phyloP scores from a whole-genome alignment of 2,329 filamentous ascomycete species.

The Macrophomina phaseolina region DNA sequence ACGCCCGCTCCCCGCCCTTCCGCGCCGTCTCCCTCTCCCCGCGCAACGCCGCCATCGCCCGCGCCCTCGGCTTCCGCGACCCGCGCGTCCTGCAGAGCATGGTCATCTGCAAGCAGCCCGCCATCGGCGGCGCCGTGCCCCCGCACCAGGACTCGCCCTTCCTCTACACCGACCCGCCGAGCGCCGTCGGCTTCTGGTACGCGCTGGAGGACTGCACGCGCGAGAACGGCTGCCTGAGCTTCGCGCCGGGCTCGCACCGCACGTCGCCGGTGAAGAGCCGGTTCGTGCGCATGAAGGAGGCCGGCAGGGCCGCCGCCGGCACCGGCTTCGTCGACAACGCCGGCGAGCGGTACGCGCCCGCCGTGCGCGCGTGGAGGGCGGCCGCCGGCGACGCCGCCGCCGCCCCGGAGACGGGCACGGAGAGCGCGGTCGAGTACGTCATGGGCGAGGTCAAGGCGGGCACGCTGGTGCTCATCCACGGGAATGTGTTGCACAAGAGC shows the following conservation, averaged over 20 bases:
- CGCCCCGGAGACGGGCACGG: conserved; percentile 42
- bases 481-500: conserved; percentile 94
- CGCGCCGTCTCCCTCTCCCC: conserved; percentile 59
- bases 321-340: conserved; percentile 66
- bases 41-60: conserved; percentile 68
- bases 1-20: conserved; percentile 53
- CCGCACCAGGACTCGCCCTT: conserved; percentile 94
- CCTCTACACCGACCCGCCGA: conserved; percentile 85
- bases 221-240: conserved; percentile 87
- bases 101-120: conserved; percentile 98
- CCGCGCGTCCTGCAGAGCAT: conserved; percentile 88
- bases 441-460: conserved; percentile 90
- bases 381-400: background rate
- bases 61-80: conserved; percentile 74
- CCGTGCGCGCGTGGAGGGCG: conserved; percentile 45
- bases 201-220: conserved; percentile 89
- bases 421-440: conserved; percentile 65
- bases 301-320: conserved; percentile 37
- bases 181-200: conserved; percentile 96
- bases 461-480: conserved; percentile 90
- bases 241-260: conserved; percentile 81
- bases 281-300: conserved; percentile 68
- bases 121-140: conserved; percentile 90
- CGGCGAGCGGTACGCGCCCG: conserved; percentile 67
- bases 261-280: conserved; percentile 73